Evolutionary conservation across 345 rosid species (phyloP).

Genomic region (Hibiscus mutabilis): DNA sequence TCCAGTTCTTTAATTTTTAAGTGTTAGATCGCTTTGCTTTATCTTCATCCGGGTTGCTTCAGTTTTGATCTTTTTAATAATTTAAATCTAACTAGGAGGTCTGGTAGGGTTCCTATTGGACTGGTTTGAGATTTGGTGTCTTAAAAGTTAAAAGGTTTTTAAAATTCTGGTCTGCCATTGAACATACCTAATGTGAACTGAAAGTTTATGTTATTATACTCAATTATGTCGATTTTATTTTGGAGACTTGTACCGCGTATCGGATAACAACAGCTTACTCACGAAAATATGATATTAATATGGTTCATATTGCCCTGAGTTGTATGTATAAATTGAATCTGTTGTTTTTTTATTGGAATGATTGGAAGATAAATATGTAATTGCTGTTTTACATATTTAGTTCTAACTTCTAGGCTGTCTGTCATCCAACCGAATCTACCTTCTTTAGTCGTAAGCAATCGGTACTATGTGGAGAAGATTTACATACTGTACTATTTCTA

Average conservation of each 20-base stretch:
- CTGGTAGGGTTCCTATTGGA: not conserved
- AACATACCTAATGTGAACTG: not conserved
- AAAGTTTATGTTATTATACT: not conserved
- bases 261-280: not conserved
- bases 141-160: not conserved
- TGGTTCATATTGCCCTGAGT: not conserved
- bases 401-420: not conserved
- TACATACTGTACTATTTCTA: not conserved
- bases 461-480: not conserved
- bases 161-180: not conserved
- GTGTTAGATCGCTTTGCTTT: not conserved
- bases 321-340: not conserved
- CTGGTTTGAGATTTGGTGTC: not conserved
- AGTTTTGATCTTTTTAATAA: not conserved
- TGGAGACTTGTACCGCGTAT: not conserved
- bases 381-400: not conserved
- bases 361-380: not conserved
- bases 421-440: not conserved
- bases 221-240: not conserved
- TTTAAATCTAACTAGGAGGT: not conserved
- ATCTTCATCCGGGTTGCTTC: slow-evolving; percentile 13
- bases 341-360: not conserved
- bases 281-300: not conserved
- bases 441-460: not conserved
- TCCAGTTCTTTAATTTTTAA: not conserved